These are phyloP conservation scores for Corymbia maculata DNA, from an alignment of 345 rosid genomes.

Conservation along the genomic window DNA sequence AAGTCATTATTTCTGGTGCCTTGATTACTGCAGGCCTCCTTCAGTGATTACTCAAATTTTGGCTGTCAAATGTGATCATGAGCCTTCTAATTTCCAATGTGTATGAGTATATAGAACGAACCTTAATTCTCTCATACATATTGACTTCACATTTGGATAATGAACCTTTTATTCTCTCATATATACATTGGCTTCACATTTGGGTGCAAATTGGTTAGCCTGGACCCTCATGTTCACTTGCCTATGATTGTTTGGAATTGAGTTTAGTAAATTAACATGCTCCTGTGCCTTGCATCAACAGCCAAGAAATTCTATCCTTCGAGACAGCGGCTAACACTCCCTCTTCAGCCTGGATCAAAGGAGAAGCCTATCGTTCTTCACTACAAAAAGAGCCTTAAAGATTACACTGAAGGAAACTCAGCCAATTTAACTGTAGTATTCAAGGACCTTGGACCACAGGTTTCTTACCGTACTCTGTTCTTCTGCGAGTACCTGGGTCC, in stretches of 20 bases:
- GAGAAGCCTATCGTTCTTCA: constrained; percentile 59
- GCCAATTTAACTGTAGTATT: constrained; percentile 56
- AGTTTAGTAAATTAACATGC: neutral
- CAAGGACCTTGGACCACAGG: constrained; percentile 95
- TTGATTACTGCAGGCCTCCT: neutral
- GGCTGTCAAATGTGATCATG: neutral
- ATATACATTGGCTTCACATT: neutral
- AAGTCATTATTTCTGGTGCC: neutral
- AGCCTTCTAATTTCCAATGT: neutral
- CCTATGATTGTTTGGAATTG: neutral
- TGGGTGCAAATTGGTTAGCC: neutral
- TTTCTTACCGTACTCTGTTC: constrained; percentile 90
- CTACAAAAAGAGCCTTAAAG: constrained; percentile 64
- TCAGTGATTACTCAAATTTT: neutral
- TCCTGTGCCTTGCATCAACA: constrained; percentile 17
- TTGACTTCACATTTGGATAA: neutral
- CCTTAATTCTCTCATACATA: neutral
- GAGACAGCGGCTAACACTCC: constrained; percentile 91
- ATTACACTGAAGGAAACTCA: constrained; percentile 56
- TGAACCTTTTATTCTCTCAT: neutral
- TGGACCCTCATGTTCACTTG: neutral
- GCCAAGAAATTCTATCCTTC: constrained; percentile 91
- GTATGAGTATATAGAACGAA: neutral
- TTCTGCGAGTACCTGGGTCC: constrained; percentile 97
- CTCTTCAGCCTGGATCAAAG: constrained; percentile 63